phyloP scores from a whole-genome alignment of 495 filamentous ascomycete species.

The Jackrogersella minutella region DNA sequence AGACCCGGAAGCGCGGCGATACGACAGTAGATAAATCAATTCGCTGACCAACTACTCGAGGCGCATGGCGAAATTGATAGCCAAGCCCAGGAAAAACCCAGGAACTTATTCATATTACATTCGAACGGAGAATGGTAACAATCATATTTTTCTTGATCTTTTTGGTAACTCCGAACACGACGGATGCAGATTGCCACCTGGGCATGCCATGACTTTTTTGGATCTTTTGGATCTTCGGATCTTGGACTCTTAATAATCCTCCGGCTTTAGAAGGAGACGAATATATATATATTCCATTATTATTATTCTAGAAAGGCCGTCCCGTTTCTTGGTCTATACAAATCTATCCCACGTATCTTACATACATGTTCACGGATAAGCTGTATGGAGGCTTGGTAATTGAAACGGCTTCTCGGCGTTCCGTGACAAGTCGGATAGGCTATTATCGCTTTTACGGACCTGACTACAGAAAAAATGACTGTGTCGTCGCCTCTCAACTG shows the following conservation, averaged over 20 bases:
- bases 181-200: slow-evolving; percentile 17
- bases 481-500: neutral
- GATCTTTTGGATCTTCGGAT: slow-evolving; percentile 24
- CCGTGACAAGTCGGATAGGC: slow-evolving; percentile 2
- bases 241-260: slow-evolving; percentile 7
- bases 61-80: slow-evolving; percentile 35
- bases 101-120: slow-evolving; percentile 27
- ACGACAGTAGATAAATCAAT: slow-evolving; percentile 28
- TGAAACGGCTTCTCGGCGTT: slow-evolving; percentile 3
- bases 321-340: slow-evolving; percentile 17
- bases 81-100: slow-evolving; percentile 24
- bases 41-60: slow-evolving; percentile 26
- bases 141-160: slow-evolving; percentile 10
- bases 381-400: neutral
- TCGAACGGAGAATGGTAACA: slow-evolving; percentile 30
- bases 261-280: slow-evolving; percentile 6
- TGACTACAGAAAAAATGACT: neutral
- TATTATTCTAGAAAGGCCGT: slow-evolving; percentile 26
- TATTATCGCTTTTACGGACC: neutral
- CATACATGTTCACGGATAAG: neutral
- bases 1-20: slow-evolving; percentile 28
- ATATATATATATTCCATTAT: slow-evolving; percentile 7
- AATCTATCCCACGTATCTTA: slow-evolving; percentile 4
- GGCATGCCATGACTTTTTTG: too few relatives aligned
- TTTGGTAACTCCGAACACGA: slow-evolving; percentile 36